Base-by-base conservation (phyloP, 179 eudicot genomes). In the Corrigiola litoralis region DNA sequence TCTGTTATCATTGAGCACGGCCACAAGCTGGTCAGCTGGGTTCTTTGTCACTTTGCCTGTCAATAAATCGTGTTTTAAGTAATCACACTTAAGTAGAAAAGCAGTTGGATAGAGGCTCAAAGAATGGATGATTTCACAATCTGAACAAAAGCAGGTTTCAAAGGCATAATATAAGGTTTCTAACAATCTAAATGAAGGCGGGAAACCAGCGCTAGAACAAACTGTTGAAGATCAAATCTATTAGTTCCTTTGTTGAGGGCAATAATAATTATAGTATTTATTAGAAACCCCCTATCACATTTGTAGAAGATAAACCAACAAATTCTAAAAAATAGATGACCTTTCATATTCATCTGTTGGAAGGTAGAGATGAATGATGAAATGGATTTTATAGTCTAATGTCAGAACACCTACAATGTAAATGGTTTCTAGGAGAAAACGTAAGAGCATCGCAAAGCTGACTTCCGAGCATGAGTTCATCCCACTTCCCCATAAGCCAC, bases 21-120 rank as follows among this genome's bases (percentile, higher is more conserved):
- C 72, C 44, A 90, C 89, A 41, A 94, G 89, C 79, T 87, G 72
- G 59, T 94, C 97, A 21, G 96, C 97, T 64, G 97, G 99, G 68
- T 94, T 94, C 65, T 87, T 70, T 29, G 89, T 83, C 51, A 71
- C 81, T 34, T 80, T 77, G 67, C 77, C 84, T 80, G 81, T 59
- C 33, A 29, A 66, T 28, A 29, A 50, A 38, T 45, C 16, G 25
- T 11, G 42, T 68, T 53, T 52, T 23, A 14, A 33, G 24, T 61
- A 32, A 58, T 47, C 6, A 17, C 23, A 6, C 32, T 34, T 33
- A 5, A 11, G 37, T 20, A 20, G 34, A 12, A 45, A 6, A n/a
- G 32, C 23, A 7, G n/a, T 14, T n/a, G n/a, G n/a, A 41, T 5
- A 4, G 34, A 29, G 32, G 12, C 1, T 16, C 21, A 34, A 57